Evolutionary conservation across 2,329 filamentous ascomycete species (phyloP), one percentile per base, ranked within the genome.

Genomic region (Aspergillus aculeatinus): DNA sequence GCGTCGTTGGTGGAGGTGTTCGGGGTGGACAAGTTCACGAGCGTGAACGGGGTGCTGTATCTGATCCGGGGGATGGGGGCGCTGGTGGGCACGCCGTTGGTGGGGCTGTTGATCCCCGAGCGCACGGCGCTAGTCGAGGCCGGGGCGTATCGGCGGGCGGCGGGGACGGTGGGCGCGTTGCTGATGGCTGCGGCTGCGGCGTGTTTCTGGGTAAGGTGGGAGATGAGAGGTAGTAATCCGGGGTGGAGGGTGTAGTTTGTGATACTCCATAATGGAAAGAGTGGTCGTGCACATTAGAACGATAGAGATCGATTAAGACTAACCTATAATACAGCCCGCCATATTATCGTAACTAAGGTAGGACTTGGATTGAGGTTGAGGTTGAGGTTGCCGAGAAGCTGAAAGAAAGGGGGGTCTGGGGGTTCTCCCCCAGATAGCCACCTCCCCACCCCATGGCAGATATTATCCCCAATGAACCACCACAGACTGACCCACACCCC

Each of bases 1-100:
- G 58, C n/a, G 74, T 78, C 57, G 70, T 59, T 78, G 51, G 72
- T 77, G 12, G 76, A 78, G 57, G 60, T 77, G 5, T 78, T 78
- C 54, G 75, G 76, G 4, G 65, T 72, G 11, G 68, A 76, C 57
- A 64, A 76, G 23, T 76, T 76, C 49, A 74, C 74, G 5, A 72
- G 68, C 19, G 74, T 77, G 3, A 77, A 72, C 51, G 75, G 75
- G 0, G 70, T 75, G 7, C 62, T 78, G 54, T 77, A 77, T 60
- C 70, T 77, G 51, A 70, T 77, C 42, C 70, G 74, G 47, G 76
- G 76, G 1, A 65, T 76, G 11, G 75, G 72, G 0, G 74, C 76
- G n/a, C 59, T 78, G 33, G 60, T 76, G 50, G 75, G 76, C 16
- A 77, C 74, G 5, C 76, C 76, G 4, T 64, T 76, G 53, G 70